Evolutionary conservation across 495 filamentous ascomycete genomes (phyloP).

Genomic region (Immersiella caudata): DNA sequence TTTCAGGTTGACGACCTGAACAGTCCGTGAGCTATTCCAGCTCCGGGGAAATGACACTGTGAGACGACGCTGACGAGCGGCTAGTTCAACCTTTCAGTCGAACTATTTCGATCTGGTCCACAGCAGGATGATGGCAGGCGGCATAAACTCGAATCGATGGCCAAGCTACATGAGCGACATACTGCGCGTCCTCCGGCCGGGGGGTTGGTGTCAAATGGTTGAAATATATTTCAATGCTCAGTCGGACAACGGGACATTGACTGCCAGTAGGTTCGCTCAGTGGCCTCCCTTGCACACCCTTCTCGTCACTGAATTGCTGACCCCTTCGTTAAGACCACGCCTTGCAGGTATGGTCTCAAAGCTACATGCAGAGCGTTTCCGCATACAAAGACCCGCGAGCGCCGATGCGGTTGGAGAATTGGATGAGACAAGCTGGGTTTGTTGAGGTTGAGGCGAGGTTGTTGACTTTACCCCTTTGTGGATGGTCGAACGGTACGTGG

Average conservation of each 20-base stretch:
- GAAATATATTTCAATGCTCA: constrained; percentile 89
- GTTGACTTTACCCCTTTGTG: constrained; percentile 73
- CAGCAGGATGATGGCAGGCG: constrained; percentile 76
- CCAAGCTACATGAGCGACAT: constrained; percentile 78
- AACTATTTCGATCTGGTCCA: constrained; percentile 91
- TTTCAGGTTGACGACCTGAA: constrained; percentile 83
- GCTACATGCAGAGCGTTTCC: constrained; percentile 66
- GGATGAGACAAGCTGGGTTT: constrained; percentile 71
- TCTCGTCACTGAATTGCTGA: constrained; percentile 16
- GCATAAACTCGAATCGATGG: constrained; percentile 80
- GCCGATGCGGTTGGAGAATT: constrained; percentile 61
- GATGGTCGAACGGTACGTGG: constrained; percentile 69
- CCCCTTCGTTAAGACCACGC: constrained; percentile 56
- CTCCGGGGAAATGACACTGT: background rate
- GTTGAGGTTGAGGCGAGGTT: constrained; percentile 68
- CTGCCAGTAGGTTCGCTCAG: constrained; percentile 49
- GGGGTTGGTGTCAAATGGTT: constrained; percentile 90
- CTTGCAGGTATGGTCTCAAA: constrained; percentile 71
- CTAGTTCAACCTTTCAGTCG: constrained; percentile 69
- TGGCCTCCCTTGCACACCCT: background rate
- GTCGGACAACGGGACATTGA: constrained; percentile 85
- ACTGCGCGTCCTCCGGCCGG: constrained; percentile 52
- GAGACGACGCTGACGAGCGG: constrained; percentile 15
- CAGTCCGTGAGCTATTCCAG: constrained; percentile 51
- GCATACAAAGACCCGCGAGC: constrained; percentile 72